phyloP scores from a whole-genome alignment of 1,139 yeast species.

The Protomyces inundatus region DNA sequence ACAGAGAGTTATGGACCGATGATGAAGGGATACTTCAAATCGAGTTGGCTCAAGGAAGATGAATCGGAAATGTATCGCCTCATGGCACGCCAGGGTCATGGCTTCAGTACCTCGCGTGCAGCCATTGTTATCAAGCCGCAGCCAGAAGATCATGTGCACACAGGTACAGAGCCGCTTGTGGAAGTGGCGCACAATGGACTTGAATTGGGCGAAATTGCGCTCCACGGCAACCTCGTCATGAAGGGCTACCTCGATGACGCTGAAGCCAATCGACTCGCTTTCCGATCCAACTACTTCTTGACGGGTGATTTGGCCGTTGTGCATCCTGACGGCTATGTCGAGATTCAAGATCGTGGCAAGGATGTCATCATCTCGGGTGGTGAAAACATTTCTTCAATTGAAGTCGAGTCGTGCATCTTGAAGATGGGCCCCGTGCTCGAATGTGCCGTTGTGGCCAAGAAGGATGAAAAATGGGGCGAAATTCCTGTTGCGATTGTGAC shows the following conservation, averaged over 20 bases:
- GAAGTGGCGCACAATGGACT: slow-evolving; percentile 47
- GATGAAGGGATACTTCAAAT: slow-evolving; percentile 38
- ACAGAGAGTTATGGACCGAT: slow-evolving; percentile 48
- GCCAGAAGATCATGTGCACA: slow-evolving; percentile 35
- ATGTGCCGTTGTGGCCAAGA: slow-evolving; percentile 42
- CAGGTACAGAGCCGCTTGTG: slow-evolving; percentile 47
- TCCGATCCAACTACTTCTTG: slow-evolving; percentile 47
- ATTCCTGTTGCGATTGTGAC: slow-evolving; percentile 39
- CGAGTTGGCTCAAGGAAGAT: slow-evolving; percentile 36
- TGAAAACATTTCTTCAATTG: slow-evolving; percentile 74
- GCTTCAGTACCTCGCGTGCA: slow-evolving; percentile 41
- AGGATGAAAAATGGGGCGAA: slow-evolving; percentile 41
- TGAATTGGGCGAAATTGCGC: slow-evolving; percentile 41
- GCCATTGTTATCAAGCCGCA: slow-evolving; percentile 44
- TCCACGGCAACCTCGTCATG: slow-evolving; percentile 42
- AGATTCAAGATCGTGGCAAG: slow-evolving; percentile 68
- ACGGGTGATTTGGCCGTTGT: slow-evolving; percentile 72
- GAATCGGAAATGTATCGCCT: slow-evolving; percentile 8
- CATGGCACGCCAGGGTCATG: slow-evolving; percentile 41
- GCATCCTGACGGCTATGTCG: slow-evolving; percentile 53
- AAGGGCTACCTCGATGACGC: slow-evolving; percentile 57
- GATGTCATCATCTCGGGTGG: slow-evolving; percentile 79
- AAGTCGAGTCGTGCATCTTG: slow-evolving; percentile 59
- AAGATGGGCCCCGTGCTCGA: slow-evolving; percentile 42
- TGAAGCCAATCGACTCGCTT: slow-evolving; percentile 49